phyloP scores from a whole-genome alignment of 2,329 filamentous ascomycete genomes.

The Aspergillus terreus region DNA sequence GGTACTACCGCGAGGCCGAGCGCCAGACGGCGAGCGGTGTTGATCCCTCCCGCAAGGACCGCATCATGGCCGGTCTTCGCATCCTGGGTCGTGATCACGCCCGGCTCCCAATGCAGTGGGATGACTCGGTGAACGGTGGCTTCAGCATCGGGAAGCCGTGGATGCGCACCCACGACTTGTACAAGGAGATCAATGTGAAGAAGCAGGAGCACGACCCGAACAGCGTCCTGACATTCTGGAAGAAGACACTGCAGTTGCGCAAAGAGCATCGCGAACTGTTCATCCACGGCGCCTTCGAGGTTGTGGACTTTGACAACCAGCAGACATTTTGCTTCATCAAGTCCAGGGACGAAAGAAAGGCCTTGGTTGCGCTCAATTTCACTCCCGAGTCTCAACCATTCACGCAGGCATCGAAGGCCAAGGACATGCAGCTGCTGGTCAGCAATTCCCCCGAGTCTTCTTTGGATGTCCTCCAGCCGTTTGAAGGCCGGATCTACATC shows the following conservation, averaged over 20 bases:
- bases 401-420: slow-evolving; percentile 1
- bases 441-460: slow-evolving; percentile 12
- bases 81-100: slow-evolving; percentile 58
- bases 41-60: slow-evolving; percentile 11
- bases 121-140: slow-evolving; percentile 52
- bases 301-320: slow-evolving; percentile 18
- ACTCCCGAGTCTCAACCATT: slow-evolving; percentile 10
- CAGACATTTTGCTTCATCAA: slow-evolving; percentile 20
- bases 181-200: slow-evolving; percentile 44
- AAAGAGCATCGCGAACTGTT: slow-evolving; percentile 58
- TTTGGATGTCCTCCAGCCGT: slow-evolving; percentile 11
- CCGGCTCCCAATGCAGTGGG: slow-evolving; percentile 67
- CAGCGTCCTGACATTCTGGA: slow-evolving; percentile 58
- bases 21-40: slow-evolving; percentile 29
- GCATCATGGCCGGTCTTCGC: slow-evolving; percentile 41
- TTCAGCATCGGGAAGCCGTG: slow-evolving; percentile 58
- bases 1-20: slow-evolving; percentile 44
- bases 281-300: slow-evolving; percentile 19
- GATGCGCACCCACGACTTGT: slow-evolving; percentile 56
- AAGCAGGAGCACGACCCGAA: slow-evolving; percentile 46
- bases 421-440: slow-evolving; percentile 16
- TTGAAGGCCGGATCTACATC: slow-evolving; percentile 21
- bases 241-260: slow-evolving; percentile 50
- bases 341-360: slow-evolving; percentile 11
- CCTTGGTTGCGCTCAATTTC: slow-evolving; percentile 20